Base-by-base conservation (phyloP, 805 yeast species). In the Candida michaelii region DNA sequence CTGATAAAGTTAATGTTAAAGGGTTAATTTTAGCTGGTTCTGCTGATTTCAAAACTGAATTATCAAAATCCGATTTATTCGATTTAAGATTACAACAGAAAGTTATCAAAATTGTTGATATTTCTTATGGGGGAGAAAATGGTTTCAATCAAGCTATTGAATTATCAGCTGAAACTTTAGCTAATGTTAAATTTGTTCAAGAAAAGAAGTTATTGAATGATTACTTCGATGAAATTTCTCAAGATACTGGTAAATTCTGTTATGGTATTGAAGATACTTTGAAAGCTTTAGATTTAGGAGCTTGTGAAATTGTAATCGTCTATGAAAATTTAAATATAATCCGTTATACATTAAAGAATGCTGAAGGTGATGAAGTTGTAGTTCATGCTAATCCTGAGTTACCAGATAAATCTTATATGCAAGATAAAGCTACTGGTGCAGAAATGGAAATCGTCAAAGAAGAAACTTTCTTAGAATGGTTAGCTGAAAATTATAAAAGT, bases 91-190 rank as follows among this genome's bases (percentile, higher is more conserved):
- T 93, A 60, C 87, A 78, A 54, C 83, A 85, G 39, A 90, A 89
- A 69, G 82, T 93, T 57, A 78, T 93, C 48, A 88, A 89, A 66
- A 79, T 90, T 62, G 99, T 95, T 43, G 99, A 93, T 74, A 86
- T 93, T 44, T 90, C 98, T 2, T 93, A 93, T 61, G 99, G 99
- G 69, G 99, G 99, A 63, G 99, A 93, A 71, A 93, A 93, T 65
- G 99, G 99, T 36, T 93, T 93, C 76, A 93, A 93, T 73, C 99
- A 93, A 75, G 99, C 99, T 34, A 95, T 93, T 58, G 99, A 93
- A 69, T 77, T 93, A 54, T 86, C 97, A 24, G 96, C 97, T 23
- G 99, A 93, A 75, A 86, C 99, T 19, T 77, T 93, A 60, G 85
- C 97, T 38, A 93, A 91, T 65, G 99, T 93, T 54, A 93, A 93